Base-by-base conservation (phyloP, 192 early-diverging fungal genomes). In the Coemansia sp. region DNA sequence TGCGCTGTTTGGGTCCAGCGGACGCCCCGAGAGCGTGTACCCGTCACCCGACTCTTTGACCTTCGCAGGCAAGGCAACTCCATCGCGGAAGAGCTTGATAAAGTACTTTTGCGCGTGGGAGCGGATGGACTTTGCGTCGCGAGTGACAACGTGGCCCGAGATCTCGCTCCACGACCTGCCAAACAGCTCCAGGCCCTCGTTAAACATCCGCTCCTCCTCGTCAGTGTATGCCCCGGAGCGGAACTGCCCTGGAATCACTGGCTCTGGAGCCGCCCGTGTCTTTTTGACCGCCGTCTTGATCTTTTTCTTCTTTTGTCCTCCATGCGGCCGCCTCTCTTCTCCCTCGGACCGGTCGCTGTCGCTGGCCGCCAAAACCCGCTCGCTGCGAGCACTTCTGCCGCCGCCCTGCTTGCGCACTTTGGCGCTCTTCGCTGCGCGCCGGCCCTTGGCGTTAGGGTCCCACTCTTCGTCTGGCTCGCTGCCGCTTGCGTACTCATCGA, bases 51-150 rank as follows among this genome's bases (percentile, higher is more conserved):
- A 83, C 66, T 87, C 86, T 40, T 72, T 39, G 55, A 95, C 92
- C 80, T 93, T 96, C 62, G 78, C 85, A n/a, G 95, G 95, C 50
- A 97, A 78, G 40, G 92, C 92, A 49, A 92, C 73, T 22, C 81
- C 89, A 68, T 94, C 95, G 34, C 95, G 77, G 76, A 87, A 97
- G 72, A 97, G 79, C 74, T 94, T 94, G 78, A 95, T 95, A 69
- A 97, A 94, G 74, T 95, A 91, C 75, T 95, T 95, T 84, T 95
- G 94, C 41, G 94, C 94, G 72, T 95, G 95, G 64, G 91, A 92
- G 65, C 94, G 85, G 65, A 97, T 92, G 18, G 93, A 93, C 73
- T 94, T 92, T 53, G 90, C 52, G 66, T 95, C 92, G 46, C 95
- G 84, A 10, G 94, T 97, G 33, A 65, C 86, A 16, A 97, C 90